phyloP scores from a whole-genome alignment of 2,329 filamentous ascomycete genomes.

The Amauroascus niger region DNA sequence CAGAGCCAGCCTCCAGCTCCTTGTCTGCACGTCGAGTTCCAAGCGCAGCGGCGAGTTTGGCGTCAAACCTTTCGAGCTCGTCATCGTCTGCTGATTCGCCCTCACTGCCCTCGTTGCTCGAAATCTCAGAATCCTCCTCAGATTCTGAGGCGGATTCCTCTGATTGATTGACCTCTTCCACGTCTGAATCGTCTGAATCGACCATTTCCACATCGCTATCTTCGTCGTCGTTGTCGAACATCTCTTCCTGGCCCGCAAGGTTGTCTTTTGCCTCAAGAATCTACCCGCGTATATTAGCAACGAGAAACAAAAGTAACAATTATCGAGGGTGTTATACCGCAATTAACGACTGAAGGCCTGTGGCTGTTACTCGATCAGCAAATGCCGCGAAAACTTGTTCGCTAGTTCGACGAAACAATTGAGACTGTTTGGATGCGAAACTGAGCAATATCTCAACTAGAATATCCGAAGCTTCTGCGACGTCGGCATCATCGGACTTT shows the following conservation, averaged over 20 bases:
- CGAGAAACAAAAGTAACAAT: neutral
- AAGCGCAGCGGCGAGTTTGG: slow-evolving; percentile 66
- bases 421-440: slow-evolving; percentile 75
- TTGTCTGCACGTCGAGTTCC: slow-evolving; percentile 55
- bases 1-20: slow-evolving; percentile 47
- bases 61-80: slow-evolving; percentile 16
- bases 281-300: slow-evolving; percentile 44
- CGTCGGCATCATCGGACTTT: slow-evolving; percentile 44
- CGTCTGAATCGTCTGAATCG: slow-evolving; percentile 21
- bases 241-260: slow-evolving; percentile 68
- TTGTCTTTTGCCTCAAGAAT: slow-evolving; percentile 73
- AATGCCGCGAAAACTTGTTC: slow-evolving; percentile 83
- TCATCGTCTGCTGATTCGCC: slow-evolving; percentile 17
- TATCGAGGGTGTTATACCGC: slow-evolving; percentile 26
- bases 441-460: slow-evolving; percentile 84
- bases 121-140: slow-evolving; percentile 28
- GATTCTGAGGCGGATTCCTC: slow-evolving; percentile 57
- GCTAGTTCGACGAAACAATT: slow-evolving; percentile 73
- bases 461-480: slow-evolving; percentile 51
- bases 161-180: slow-evolving; percentile 33
- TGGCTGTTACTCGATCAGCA: slow-evolving; percentile 60
- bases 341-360: slow-evolving; percentile 57
- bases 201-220: slow-evolving; percentile 28
- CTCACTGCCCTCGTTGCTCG: slow-evolving; percentile 24
- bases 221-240: slow-evolving; percentile 62